Evolutionary conservation across 305 asterid species (phyloP).

Genomic region (Withania somnifera): DNA sequence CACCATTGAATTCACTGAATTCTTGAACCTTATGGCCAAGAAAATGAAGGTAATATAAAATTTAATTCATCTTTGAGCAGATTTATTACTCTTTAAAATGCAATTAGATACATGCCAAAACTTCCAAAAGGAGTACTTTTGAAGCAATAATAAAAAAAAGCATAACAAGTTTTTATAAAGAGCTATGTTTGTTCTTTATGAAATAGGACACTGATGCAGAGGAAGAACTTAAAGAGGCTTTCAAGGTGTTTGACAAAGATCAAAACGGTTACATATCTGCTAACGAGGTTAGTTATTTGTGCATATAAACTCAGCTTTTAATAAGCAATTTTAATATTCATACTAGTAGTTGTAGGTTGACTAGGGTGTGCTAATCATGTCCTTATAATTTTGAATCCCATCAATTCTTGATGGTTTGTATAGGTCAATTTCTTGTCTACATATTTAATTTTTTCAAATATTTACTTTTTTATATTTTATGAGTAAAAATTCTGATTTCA

Average conservation of each 20-base stretch:
- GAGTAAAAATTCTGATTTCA: neutral
- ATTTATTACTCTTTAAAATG: too few relatives aligned
- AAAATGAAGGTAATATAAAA: constrained; percentile 43
- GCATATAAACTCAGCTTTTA: neutral
- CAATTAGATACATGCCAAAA: too few relatives aligned
- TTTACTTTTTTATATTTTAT: neutral
- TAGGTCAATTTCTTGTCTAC: neutral
- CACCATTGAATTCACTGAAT: constrained; percentile 62
- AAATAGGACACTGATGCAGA: constrained; percentile 53
- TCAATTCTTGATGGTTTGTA: neutral
- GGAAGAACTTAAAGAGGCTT: constrained; percentile 71
- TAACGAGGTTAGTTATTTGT: constrained; percentile 33
- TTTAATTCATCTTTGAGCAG: neutral
- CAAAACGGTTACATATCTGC: constrained; percentile 75
- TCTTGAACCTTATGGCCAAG: constrained; percentile 73
- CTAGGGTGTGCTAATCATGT: too few relatives aligned
- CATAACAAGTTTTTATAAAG: neutral
- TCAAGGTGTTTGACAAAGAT: constrained; percentile 71
- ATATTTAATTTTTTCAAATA: neutral
- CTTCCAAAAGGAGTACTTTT: neutral
- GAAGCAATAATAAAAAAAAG: neutral
- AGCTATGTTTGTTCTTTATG: neutral
- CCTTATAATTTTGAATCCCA: neutral
- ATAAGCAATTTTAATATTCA: neutral
- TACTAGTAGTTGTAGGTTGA: neutral